phyloP scores from a whole-genome alignment of 2,329 filamentous ascomycete species.

The Diplodia corticola region DNA sequence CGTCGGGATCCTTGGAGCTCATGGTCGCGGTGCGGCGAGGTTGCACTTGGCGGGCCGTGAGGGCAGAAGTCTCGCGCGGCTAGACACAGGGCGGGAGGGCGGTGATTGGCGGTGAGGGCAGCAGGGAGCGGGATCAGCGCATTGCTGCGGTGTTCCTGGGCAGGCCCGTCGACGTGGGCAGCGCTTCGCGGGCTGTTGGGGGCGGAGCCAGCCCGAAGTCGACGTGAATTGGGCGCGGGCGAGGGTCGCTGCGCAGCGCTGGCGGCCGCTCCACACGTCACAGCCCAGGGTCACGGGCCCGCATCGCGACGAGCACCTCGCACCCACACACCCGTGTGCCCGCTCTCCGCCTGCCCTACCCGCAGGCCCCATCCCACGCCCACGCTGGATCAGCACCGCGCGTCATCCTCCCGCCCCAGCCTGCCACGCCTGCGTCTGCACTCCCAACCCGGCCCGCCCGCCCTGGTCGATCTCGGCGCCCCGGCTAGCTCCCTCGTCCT shows the following conservation, averaged over 20 bases:
- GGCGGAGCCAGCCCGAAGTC: background rate
- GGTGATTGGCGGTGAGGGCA: constrained; percentile 19
- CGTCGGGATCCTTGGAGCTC: constrained; percentile 32
- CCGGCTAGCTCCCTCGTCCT: background rate
- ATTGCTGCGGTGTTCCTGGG: constrained; percentile 20
- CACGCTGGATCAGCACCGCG: background rate
- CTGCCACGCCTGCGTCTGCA: background rate
- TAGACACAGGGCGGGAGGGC: constrained; percentile 6
- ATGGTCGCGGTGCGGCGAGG: constrained; percentile 20
- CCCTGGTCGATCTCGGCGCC: background rate
- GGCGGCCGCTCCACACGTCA: background rate
- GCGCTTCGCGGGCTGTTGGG: constrained; percentile 14
- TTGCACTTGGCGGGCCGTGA: constrained; percentile 15
- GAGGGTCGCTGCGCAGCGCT: background rate
- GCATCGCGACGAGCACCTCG: background rate
- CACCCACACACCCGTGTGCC: background rate
- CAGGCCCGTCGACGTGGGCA: background rate
- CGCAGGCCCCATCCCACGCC: background rate
- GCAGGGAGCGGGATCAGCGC: constrained; percentile 18
- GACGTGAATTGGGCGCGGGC: background rate
- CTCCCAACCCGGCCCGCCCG: background rate
- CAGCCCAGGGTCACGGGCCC: background rate
- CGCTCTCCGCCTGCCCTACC: background rate
- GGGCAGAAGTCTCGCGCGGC: constrained; percentile 21
- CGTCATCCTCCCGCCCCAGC: background rate